These are phyloP conservation scores for Sapria himalayana DNA, from an alignment of 345 rosid genomes.

Conservation along the genomic window DNA sequence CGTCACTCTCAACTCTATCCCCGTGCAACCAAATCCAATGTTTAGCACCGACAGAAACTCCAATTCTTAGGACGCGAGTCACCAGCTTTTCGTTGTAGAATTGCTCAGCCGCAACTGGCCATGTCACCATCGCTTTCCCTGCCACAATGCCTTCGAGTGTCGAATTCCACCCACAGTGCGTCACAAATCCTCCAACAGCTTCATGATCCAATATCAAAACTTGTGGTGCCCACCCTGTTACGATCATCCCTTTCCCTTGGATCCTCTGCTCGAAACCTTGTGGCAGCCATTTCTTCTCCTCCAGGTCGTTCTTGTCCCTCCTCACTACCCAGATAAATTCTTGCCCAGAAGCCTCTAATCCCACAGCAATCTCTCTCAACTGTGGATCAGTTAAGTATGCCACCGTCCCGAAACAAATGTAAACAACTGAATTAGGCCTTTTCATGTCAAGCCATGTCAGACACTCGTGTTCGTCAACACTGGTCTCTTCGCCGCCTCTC, in stretches of 20 bases:
- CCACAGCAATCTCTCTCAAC: slow-evolving; percentile 21
- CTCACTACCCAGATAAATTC: slow-evolving; percentile 34
- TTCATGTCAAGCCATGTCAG: slow-evolving; percentile 27
- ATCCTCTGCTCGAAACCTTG: slow-evolving; percentile 20
- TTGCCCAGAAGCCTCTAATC: slow-evolving; percentile 19
- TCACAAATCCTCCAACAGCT: slow-evolving; percentile 41
- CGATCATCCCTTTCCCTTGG: slow-evolving; percentile 13
- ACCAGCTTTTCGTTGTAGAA: slow-evolving; percentile 37
- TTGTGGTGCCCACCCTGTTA: slow-evolving; percentile 42
- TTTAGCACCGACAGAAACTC: slow-evolving; percentile 23
- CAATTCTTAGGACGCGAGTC: slow-evolving; percentile 22
- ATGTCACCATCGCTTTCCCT: slow-evolving; percentile 37
- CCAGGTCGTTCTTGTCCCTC: slow-evolving; percentile 4
- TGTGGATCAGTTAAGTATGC: slow-evolving; percentile 16
- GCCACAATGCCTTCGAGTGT: slow-evolving; percentile 24
- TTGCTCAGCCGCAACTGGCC: slow-evolving; percentile 43
- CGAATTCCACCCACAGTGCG: slow-evolving; percentile 64
- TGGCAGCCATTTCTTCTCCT: slow-evolving; percentile 13
- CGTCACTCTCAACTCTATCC: slow-evolving; percentile 19
- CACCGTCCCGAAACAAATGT: slow-evolving; percentile 29
- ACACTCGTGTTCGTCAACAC: slow-evolving; percentile 11
- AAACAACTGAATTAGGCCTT: slow-evolving; percentile 24
- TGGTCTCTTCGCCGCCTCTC: slow-evolving; percentile 20
- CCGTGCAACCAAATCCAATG: slow-evolving; percentile 9
- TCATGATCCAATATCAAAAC: slow-evolving; percentile 37